phyloP scores from a whole-genome alignment of 805 yeast genomes.

The Candida chauliodis region DNA sequence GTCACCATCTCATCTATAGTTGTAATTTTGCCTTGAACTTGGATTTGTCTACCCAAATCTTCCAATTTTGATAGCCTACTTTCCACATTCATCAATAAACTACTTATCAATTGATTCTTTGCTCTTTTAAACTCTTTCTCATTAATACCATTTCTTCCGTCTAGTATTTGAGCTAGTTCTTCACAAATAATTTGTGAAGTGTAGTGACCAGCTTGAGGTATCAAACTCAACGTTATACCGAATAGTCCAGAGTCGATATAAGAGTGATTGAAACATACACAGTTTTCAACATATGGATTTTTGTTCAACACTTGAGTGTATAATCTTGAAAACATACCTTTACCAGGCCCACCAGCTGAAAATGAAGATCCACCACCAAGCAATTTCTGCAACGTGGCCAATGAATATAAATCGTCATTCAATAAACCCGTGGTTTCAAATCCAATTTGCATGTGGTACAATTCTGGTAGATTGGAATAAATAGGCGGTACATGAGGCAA shows the following conservation, averaged over 20 bases:
- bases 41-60: slow-evolving; percentile 93
- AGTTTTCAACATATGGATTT: slow-evolving; percentile 86
- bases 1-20: slow-evolving; percentile 78
- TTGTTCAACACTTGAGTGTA: slow-evolving; percentile 89
- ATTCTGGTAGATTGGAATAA: slow-evolving; percentile 59
- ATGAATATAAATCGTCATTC: slow-evolving; percentile 83
- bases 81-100: slow-evolving; percentile 89
- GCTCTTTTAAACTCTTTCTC: slow-evolving; percentile 80
- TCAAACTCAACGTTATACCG: slow-evolving; percentile 81
- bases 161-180: slow-evolving; percentile 33
- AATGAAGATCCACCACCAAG: slow-evolving; percentile 98
- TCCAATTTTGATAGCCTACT: slow-evolving; percentile 91
- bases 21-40: slow-evolving; percentile 72
- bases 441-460: slow-evolving; percentile 80
- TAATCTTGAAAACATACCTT: slow-evolving; percentile 95
- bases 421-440: slow-evolving; percentile 84
- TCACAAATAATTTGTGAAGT: slow-evolving; percentile 72
- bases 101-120: slow-evolving; percentile 84
- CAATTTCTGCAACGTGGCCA: slow-evolving; percentile 84
- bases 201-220: slow-evolving; percentile 82
- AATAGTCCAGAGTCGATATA: slow-evolving; percentile 88
- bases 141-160: slow-evolving; percentile 53
- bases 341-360: slow-evolving; percentile 98
- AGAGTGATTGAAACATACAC: slow-evolving; percentile 83
- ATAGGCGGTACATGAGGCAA: slow-evolving; percentile 40